These are phyloP conservation scores for Acer campestre DNA, from an alignment of 345 rosid species.

Conservation along the genomic window DNA sequence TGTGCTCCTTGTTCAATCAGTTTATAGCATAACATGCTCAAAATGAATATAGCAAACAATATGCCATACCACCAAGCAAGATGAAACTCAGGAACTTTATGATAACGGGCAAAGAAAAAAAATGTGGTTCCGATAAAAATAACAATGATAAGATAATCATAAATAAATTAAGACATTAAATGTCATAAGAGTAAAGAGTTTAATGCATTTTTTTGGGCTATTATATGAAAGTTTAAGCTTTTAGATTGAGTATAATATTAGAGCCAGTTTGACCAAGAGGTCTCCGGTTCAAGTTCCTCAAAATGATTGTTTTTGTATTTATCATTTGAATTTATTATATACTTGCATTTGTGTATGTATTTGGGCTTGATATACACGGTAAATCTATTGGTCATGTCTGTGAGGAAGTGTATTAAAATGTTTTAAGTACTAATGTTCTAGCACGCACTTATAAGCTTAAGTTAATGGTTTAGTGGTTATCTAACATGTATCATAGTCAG, in stretches of 20 bases:
- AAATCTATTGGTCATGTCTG: neutral
- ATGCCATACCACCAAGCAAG: neutral
- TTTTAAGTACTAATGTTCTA: neutral
- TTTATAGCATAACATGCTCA: neutral
- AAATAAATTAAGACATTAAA: neutral
- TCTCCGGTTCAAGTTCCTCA: neutral
- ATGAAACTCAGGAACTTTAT: neutral
- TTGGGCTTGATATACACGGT: neutral
- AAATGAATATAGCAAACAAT: neutral
- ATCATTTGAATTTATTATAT: neutral
- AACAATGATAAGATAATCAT: neutral
- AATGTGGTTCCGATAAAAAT: neutral
- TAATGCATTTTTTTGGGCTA: neutral
- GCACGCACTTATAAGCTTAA: neutral
- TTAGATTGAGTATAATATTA: neutral
- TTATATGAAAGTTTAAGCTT: neutral
- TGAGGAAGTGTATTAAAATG: neutral
- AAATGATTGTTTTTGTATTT: neutral
- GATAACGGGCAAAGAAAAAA: neutral
- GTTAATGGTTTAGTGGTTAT: neutral
- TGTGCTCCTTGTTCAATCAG: conserved; percentile 1
- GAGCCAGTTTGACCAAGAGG: neutral
- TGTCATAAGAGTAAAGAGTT: neutral
- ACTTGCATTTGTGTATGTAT: neutral
- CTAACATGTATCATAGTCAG: neutral